Base-by-base conservation (phyloP, 805 yeast species). In the Cyberlindnera mrakii region DNA sequence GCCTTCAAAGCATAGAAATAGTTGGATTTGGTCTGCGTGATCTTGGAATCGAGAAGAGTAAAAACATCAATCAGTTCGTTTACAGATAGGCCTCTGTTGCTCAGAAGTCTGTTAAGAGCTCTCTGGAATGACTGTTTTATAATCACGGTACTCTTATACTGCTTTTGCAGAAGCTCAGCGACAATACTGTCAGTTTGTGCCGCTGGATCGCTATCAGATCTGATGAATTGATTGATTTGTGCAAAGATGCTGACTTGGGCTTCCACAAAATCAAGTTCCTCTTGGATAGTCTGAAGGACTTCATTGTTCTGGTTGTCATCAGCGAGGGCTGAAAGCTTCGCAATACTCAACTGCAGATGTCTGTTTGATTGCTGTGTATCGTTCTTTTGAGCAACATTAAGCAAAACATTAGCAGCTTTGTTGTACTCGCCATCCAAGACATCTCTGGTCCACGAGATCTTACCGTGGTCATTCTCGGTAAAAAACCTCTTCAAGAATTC, bases 371-470 rank as follows among this genome's bases (percentile, higher is more conserved):
- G 65, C 9, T 63, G 54, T 20, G 75, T 77, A 15, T 71, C 72
- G 3, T 57, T 47, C 4, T 69, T 58, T 13, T 67, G 63, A 5
- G 71, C 65, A 23, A 77, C 71, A 1, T 62, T 55, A 3, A 67
- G 53, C 27, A 88, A 63, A 1, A 70, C 66, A 13, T 58, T 52
- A 1, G 82, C 65, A 0, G 89, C 91, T 2, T 61, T 55, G 5
- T 41, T 49, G 55, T 71, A 84, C 9, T 78, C 67, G 3, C 67
- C 68, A 47, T 70, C 76, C 29, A 77, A 58, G 13, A 87, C 59
- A 44, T 82, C 74, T 43, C 77, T 72, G 17, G 88, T 80, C 96
- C 96, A 89, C 3, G 86, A 72, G 39, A 85, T 72, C 33, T 71
- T 64, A 5, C 77, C 70, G 31, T 76, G 74, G 43, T 69, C 67